Base-by-base conservation (phyloP, 176 grass and related monocot genomes). In the Echinochloa phyllopogon region DNA sequence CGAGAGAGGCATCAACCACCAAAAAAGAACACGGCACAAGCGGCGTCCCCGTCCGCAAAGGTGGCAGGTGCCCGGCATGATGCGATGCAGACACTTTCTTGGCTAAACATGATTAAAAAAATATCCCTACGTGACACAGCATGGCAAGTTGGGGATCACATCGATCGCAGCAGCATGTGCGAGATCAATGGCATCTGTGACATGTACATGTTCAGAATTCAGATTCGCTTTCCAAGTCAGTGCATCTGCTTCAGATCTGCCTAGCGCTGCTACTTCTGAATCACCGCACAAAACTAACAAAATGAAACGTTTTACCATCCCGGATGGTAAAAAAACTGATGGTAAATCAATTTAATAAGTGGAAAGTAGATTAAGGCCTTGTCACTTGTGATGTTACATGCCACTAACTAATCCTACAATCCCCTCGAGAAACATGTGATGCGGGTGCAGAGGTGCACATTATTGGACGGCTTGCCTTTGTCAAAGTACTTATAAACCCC, bases 171-270 rank as follows among this genome's bases (percentile, higher is more conserved):
- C n/a, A 12, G 67, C 89, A 87, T 87, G 80, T 87, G 89, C 60
- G 60, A 78, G 66, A 29, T 64, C 65, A 77, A 72, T 76, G 72
- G 55, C 71, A 39, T 84, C 18, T 3, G 57, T 5, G 18, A 24
- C 39, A 59, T 49, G 7, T 11, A 61, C 3, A n/a, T 47, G 69
- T 50, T 33, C 45, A 72, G 69, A 72, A 9, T 52, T 40, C 68
- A 79, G 68, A 84, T 87, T 75, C 69, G 9, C 62, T 84, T 87
- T 80, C 29, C 18, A 84, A 80, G 77, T 20, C 27, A 13, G 73
- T 49, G 56, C 37, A 85, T 50, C 42, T 13, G 83, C 71, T 65
- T 78, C 88, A 83, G 74, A 74, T 83, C 73, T 60, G 51, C 4
- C 18, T 44, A 67, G 15, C 2, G 12, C 13, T 36, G n/a, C 20